Evolutionary conservation across 352 stramenopile species (phyloP).

Genomic region (Phytopythium helicoides): DNA sequence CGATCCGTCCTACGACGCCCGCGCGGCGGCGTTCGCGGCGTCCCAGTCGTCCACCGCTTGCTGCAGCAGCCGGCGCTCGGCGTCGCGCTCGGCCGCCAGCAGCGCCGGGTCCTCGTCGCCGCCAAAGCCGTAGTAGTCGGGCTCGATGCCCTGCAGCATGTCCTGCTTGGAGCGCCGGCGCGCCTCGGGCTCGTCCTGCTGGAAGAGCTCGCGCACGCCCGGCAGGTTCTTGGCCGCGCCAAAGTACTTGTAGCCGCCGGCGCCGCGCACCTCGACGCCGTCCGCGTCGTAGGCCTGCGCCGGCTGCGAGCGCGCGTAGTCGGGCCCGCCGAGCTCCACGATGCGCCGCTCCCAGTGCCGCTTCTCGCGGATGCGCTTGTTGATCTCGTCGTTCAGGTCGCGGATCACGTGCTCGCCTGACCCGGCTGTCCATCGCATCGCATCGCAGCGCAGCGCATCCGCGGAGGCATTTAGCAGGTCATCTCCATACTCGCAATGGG

Average conservation of each 20-base stretch:
- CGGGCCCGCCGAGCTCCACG: conserved; percentile 86
- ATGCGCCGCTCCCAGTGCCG: conserved; percentile 86
- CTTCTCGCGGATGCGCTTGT: conserved; percentile 96
- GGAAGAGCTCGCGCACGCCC: conserved; percentile 94
- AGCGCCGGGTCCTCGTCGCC: conserved; percentile 64
- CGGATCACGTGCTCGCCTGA: conserved; percentile 95
- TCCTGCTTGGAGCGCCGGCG: conserved; percentile 68
- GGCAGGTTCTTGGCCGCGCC: conserved; percentile 95
- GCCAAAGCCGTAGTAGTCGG: conserved; percentile 79
- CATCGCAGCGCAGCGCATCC: no score
- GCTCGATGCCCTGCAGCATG: conserved; percentile 90
- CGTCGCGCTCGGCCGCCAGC: conserved; percentile 41
- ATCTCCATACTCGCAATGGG: no score
- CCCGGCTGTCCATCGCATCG: conserved; percentile 45
- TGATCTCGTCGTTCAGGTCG: conserved; percentile 99
- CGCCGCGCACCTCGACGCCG: conserved; percentile 58
- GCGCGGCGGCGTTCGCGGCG: not conserved
- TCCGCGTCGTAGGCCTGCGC: conserved; percentile 72
- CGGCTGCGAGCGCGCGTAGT: conserved; percentile 86
- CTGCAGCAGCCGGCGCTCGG: conserved; percentile 44
- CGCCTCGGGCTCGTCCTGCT: conserved; percentile 66
- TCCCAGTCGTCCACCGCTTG: conserved; percentile 62
- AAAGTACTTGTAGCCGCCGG: conserved; percentile 95
- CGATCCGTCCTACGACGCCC: no score
- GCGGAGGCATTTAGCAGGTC: no score